Evolutionary conservation across 2,329 filamentous ascomycete genomes (phyloP).

Genomic region (Calonectria pseudoreteaudii): DNA sequence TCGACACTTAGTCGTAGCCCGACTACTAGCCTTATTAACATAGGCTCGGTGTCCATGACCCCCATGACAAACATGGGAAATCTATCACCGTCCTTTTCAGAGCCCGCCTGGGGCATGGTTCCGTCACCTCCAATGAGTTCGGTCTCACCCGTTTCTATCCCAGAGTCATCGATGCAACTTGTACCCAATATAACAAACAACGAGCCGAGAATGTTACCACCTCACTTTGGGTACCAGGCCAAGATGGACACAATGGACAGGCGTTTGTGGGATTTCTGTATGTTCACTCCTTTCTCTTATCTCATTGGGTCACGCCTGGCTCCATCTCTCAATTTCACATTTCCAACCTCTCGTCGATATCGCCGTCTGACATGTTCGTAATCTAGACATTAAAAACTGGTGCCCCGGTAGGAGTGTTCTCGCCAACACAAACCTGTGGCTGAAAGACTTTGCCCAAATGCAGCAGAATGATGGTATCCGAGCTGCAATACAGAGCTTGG

Average conservation of each 20-base stretch:
- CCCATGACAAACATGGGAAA: slow-evolving; percentile 1
- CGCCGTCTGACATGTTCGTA: slow-evolving; percentile 12
- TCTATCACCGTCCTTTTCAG: slow-evolving; percentile 24
- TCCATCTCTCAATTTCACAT: neutral
- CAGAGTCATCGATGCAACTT: slow-evolving; percentile 23
- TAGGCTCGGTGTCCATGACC: slow-evolving; percentile 19
- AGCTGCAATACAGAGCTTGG: slow-evolving; percentile 54
- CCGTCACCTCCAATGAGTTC: slow-evolving; percentile 24
- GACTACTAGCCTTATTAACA: slow-evolving; percentile 13
- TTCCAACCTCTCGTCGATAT: neutral
- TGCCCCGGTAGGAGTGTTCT: slow-evolving; percentile 55
- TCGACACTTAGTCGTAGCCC: slow-evolving; percentile 18
- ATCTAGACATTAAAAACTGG: slow-evolving; percentile 53
- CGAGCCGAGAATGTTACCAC: slow-evolving; percentile 42
- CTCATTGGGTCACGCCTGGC: neutral
- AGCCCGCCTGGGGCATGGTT: slow-evolving; percentile 19
- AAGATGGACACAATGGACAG: slow-evolving; percentile 50
- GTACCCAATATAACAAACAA: slow-evolving; percentile 13
- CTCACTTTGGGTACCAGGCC: slow-evolving; percentile 46
- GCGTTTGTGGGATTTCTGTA: slow-evolving; percentile 51
- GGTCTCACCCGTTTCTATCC: slow-evolving; percentile 18
- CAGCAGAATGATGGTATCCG: slow-evolving; percentile 49
- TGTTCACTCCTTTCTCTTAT: slow-evolving; percentile 28
- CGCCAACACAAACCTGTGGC: slow-evolving; percentile 53
- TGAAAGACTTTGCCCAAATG: slow-evolving; percentile 55